Evolutionary conservation across 2,329 filamentous ascomycete species (phyloP).

Genomic region (Mycogone perniciosa): DNA sequence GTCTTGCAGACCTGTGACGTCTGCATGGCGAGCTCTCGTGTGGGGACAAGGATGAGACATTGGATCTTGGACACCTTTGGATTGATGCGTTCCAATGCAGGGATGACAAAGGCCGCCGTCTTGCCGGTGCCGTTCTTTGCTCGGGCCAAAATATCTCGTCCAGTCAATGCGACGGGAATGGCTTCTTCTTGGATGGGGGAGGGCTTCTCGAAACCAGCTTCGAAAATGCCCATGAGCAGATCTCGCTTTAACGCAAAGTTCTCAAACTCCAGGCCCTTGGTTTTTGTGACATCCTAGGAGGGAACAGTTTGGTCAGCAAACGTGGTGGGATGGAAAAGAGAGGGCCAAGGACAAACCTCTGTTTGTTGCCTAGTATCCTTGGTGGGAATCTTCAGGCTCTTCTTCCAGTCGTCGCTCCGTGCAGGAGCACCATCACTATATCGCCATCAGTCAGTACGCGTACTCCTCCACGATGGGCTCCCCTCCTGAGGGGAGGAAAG

Average conservation of each 20-base stretch:
- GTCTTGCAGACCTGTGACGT: constrained; percentile 99
- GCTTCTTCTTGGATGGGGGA: constrained; percentile 99
- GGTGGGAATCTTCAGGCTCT: constrained; percentile 61
- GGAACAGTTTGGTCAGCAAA: background rate
- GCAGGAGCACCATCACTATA: constrained; percentile 38
- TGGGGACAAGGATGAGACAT: constrained; percentile 92
- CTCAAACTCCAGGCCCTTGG: constrained; percentile 95
- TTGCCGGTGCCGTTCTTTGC: constrained; percentile 99
- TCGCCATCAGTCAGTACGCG: constrained; percentile 14
- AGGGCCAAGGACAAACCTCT: constrained; percentile 48
- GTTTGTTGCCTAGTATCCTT: constrained; percentile 77
- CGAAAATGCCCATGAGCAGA: constrained; percentile 97
- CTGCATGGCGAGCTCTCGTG: constrained; percentile 92
- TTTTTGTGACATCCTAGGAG: constrained; percentile 86
- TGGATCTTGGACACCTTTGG: constrained; percentile 95
- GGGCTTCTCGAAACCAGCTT: constrained; percentile 97
- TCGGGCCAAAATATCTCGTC: constrained; percentile 88
- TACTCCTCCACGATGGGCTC: constrained; percentile 1
- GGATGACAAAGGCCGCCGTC: constrained; percentile 96
- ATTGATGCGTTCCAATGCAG: constrained; percentile 91
- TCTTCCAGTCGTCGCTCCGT: constrained; percentile 62
- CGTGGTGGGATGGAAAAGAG: background rate
- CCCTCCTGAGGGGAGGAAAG: constrained; percentile 9
- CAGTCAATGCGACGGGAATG: constrained; percentile 91
- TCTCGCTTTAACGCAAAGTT: constrained; percentile 93